Percentiles rank a stretch among this genome's conserved stretches.
Conservation (phyloP, 129 eudicot species). For the Centella asiatica region DNA sequence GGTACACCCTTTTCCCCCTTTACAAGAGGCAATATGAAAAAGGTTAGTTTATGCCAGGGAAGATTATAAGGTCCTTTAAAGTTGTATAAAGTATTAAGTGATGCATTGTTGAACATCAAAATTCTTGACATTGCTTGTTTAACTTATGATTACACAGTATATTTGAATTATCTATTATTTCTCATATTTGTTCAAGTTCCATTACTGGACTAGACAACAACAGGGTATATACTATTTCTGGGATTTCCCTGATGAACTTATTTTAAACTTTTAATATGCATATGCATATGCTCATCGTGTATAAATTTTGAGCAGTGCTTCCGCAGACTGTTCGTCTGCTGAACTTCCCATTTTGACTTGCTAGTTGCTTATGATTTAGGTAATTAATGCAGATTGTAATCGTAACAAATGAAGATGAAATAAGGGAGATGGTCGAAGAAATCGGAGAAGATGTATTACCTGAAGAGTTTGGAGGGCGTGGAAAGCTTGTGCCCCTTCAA, state of each 20-base stretch:
- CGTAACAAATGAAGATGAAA: conserved; percentile 29
- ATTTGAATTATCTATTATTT: too few species aligned
- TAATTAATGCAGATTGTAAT: conserved; percentile 24
- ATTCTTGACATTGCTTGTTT: too few species aligned
- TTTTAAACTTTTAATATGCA: too few species aligned
- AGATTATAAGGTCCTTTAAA: neutral
- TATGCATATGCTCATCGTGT: too few species aligned
- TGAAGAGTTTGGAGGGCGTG: conserved; percentile 34
- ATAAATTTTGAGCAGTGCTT: too few species aligned
- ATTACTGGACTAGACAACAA: too few species aligned
- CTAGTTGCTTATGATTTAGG: neutral
- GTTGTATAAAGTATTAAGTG: neutral
- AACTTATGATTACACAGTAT: too few species aligned
- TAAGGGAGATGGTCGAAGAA: conserved; percentile 13
- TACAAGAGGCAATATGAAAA: neutral
- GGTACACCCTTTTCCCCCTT: conserved; percentile 19
- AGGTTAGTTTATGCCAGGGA: too few species aligned
- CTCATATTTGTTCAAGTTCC: too few species aligned
- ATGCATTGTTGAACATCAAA: neutral
- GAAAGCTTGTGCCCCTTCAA: conserved; percentile 23
- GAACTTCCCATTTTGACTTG: neutral
- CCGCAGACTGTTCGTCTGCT: too few species aligned
- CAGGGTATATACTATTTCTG: too few species aligned
- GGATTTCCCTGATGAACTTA: too few species aligned
- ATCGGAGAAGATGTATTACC: conserved; percentile 34